A percentile compares a stretch with the other conserved stretches of the same genome.
These are phyloP conservation scores for Microascus cirrosus DNA, from an alignment of 2,329 filamentous ascomycete genomes.

Conservation along the genomic window DNA sequence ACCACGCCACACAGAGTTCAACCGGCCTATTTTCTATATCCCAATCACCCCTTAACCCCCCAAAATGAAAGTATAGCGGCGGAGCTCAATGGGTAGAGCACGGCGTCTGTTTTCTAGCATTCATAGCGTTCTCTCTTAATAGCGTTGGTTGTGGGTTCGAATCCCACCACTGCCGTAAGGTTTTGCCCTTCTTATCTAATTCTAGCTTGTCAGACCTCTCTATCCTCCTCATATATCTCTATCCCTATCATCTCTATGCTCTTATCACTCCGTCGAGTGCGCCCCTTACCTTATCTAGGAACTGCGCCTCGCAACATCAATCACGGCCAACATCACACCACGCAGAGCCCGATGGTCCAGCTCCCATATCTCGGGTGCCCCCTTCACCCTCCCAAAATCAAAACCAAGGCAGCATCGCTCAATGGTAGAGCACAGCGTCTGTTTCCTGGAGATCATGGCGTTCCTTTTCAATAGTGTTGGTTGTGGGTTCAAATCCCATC, in stretches of 20 bases:
- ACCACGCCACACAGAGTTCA: no score
- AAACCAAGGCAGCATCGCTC: neutral
- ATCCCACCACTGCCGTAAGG: neutral
- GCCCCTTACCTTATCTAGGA: neutral
- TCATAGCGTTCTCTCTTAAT: neutral
- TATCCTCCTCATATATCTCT: no score
- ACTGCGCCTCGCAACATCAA: neutral
- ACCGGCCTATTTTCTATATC: conserved; percentile 11
- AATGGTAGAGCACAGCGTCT: neutral
- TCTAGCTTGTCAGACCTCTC: no score
- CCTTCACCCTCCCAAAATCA: neutral
- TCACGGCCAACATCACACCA: neutral
- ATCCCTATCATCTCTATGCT: no score
- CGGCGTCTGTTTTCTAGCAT: neutral
- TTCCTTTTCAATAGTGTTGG: neutral
- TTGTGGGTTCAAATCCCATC: neutral
- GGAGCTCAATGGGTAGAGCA: neutral
- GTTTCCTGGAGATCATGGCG: neutral
- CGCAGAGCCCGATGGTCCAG: neutral
- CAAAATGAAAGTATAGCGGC: no score
- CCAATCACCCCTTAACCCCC: conserved; percentile 12
- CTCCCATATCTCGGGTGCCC: neutral
- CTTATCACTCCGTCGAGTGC: no score
- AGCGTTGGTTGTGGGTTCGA: neutral
- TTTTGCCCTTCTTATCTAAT: no score